Percentiles rank a stretch among this genome's conserved stretches.
Evolutionary conservation across 345 rosid species (phyloP).

Genomic region (Arabidopsis suecica): DNA sequence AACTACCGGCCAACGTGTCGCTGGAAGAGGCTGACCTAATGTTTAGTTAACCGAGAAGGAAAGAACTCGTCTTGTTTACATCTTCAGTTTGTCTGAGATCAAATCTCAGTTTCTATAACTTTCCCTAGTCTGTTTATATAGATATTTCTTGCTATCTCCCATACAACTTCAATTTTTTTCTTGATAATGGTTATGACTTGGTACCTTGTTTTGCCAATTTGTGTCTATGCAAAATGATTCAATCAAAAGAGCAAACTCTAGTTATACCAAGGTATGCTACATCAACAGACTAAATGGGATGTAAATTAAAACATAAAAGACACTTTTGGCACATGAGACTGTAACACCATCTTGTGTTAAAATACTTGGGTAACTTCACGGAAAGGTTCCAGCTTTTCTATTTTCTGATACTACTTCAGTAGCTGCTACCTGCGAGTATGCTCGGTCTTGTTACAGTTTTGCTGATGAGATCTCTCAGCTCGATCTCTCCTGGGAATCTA

Average conservation of each 20-base stretch:
- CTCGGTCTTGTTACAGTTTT: constrained; percentile 51
- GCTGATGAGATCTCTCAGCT: constrained; percentile 69
- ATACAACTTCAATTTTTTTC: background rate
- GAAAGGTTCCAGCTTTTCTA: constrained; percentile 3
- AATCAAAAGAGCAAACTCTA: constrained; percentile 8
- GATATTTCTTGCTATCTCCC: background rate
- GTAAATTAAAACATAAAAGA: background rate
- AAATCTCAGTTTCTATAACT: background rate
- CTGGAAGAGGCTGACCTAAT: constrained; percentile 24
- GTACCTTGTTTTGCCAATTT: background rate
- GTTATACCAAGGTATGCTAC: constrained; percentile 19
- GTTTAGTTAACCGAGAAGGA: background rate
- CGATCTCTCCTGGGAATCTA: constrained; percentile 89
- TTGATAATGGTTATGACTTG: background rate
- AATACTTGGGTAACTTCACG: background rate
- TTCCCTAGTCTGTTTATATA: constrained; percentile 20
- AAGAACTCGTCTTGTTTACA: background rate
- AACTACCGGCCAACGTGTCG: constrained; percentile 9
- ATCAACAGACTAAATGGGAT: background rate
- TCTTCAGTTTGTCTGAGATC: background rate
- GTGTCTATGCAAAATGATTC: constrained; percentile 7
- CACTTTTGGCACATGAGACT: constrained; percentile 14
- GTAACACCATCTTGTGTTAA: constrained; percentile 9
- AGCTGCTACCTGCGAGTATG: constrained; percentile 32
- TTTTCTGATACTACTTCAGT: constrained; percentile 28